These are phyloP conservation scores for Sherardia arvensis DNA, from an alignment of 257 asterid genomes.

Conservation along the genomic window DNA sequence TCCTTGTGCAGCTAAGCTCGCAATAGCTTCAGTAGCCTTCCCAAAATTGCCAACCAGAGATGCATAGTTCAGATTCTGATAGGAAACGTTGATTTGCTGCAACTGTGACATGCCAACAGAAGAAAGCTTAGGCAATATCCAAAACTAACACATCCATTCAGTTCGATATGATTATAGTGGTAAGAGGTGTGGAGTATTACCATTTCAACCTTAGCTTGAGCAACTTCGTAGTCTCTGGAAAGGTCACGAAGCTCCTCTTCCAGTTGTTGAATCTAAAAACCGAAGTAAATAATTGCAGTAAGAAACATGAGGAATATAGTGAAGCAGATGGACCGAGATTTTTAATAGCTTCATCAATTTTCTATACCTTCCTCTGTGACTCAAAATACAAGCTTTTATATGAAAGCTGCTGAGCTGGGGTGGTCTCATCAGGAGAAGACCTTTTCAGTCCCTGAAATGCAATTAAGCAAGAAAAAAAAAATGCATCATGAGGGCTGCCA, in stretches of 20 bases:
- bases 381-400: constrained; percentile 32
- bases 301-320: neutral
- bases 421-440: constrained; percentile 7
- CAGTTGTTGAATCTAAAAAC: constrained; percentile 13
- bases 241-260: constrained; percentile 13
- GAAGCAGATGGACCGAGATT: neutral
- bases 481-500: neutral
- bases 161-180: neutral
- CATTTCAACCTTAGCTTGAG: constrained; percentile 17
- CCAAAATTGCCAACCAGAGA: constrained; percentile 14
- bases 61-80: constrained; percentile 16
- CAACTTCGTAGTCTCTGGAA: constrained; percentile 14
- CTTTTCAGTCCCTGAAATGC: constrained; percentile 15
- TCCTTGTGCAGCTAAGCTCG: constrained; percentile 11
- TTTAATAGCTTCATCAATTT: neutral
- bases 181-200: constrained; percentile 6
- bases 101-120: constrained; percentile 19
- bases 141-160: too few species aligned
- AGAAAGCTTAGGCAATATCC: too few species aligned
- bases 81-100: constrained; percentile 21
- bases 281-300: too few species aligned
- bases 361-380: constrained; percentile 36
- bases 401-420: constrained; percentile 8
- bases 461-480: constrained; percentile 1
- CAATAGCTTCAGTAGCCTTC: constrained; percentile 6